Evolutionary conservation across 208 protist species (phyloP), one percentile per base, ranked within the genome.

Genomic region (Trypanosoma melophagium): DNA sequence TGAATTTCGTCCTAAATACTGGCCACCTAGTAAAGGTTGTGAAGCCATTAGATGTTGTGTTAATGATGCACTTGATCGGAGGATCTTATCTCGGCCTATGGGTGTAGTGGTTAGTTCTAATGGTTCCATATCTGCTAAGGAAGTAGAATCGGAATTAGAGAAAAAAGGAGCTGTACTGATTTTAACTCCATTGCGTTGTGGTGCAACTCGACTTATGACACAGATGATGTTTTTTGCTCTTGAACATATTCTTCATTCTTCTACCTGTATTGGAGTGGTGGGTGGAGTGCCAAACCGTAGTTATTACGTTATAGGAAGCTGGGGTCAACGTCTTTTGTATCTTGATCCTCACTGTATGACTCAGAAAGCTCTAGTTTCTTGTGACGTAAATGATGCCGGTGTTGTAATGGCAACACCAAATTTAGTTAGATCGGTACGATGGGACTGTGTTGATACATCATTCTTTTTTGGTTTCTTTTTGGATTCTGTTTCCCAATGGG

Each of bases 291-390:
- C 78, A 10, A 67, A 74, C 17, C 66, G 84, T 16, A 86, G 84
- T 64, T 95, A 89, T 66, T 95, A 85, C 62, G 83, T 95, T 71
- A 66, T 93, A 35, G 89, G 83, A 31, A 77, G 76, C 54, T 78
- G 70, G n/a, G 70, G 79, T 42, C 80, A 69, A 2, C 80, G 83
- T 47, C 49, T 93, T 7, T 57, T 92, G 49, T 93, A 89, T 68
- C 64, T 95, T 0, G 89, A 95, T 52, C 89, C 89, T 10, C 89
- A 95, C 54, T 74, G 77, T 22, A 62, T 62, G 60, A 84, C 73
- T 7, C 67, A 83, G 54, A 53, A 68, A 0, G 87, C 87, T 19
- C 50, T 90, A n/a, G 38, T 82, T 24, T 51, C 74, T 17, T 51
- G 50, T 40, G 52, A 62, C 7, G 21, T 3, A 51, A 52, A 35